phyloP scores from a whole-genome alignment of 2,329 filamentous ascomycete species.

The Phyllosticta citrichinensis region DNA sequence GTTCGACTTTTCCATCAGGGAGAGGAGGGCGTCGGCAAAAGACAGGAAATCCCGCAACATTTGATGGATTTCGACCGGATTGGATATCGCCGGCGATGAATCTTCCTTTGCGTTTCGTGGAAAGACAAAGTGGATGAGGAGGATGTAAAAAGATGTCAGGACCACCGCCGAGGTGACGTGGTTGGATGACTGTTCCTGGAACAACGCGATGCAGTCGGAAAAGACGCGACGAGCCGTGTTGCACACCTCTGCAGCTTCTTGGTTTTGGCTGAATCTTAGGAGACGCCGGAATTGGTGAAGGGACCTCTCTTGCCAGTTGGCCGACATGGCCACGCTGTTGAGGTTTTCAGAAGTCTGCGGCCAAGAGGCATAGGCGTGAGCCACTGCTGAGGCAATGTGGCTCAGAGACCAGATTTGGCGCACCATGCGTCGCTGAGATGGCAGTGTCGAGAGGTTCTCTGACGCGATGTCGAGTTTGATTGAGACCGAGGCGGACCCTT shows the following conservation, averaged over 20 bases:
- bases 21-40: background rate
- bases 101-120: background rate
- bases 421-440: background rate
- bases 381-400: background rate
- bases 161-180: background rate
- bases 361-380: background rate
- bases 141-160: background rate
- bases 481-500: background rate
- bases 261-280: background rate
- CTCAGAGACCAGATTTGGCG: background rate
- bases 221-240: background rate
- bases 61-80: background rate
- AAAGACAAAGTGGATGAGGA: background rate
- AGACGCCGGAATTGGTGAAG: background rate
- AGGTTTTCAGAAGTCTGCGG: background rate
- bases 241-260: background rate
- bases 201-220: background rate
- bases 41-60: background rate
- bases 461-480: background rate
- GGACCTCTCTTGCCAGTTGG: background rate
- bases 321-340: background rate
- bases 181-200: background rate
- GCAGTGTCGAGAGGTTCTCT: background rate
- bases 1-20: background rate
- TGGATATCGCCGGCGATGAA: background rate